Evolutionary conservation across 345 rosid genomes (phyloP), one percentile per base, ranked within the genome.

Genomic region (Eucalyptus microcorys): DNA sequence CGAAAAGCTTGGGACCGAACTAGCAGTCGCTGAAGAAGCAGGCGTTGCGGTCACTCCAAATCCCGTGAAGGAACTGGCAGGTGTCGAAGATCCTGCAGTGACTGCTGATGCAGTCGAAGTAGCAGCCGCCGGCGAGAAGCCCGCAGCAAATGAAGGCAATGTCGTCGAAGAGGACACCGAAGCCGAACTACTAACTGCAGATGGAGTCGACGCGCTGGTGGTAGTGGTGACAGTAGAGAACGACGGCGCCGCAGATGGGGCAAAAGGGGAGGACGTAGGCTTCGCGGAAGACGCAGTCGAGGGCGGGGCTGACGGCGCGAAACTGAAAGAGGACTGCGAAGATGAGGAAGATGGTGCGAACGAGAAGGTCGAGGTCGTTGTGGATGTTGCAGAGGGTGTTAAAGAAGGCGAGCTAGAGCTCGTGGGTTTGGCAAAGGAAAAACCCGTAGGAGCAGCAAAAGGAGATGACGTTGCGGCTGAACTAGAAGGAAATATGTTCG

Each of bases 1-100:
- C 24, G 97, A 90, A 93, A 97, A 96, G 53, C 96, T 94, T n/a
- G 96, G 93, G 85, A 94, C 92, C 43, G 98, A 92, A 90, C 94
- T 90, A 37, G 93, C 87, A 89, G 92, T 92, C 87, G 91, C 96
- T 9, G 93, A 90, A 30, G 95, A 88, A 86, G 94, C 83, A 45
- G 97, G 91, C 32, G 96, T 88, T 86, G 92, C 87, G 57, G 91
- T 87, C 88, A 88, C 92, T 26, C 94, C 93, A 91, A 95, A 93
- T 85, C 97, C 94, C 49, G 92, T 86, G 90, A 93, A 94, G 27
- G 97, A 93, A 80, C 93, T 90, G 27, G 92, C 90, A 40, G 93
- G 61, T 87, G 91, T 87, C 40, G 86, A 40, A 76, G 83, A 76
- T 76, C 84, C 76, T 24, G 94, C 71, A 55, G 93, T 42, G 89